A percentile compares a stretch with the other conserved stretches of the same genome.
These are phyloP conservation scores for Malus hybrid DNA, from an alignment of 331 rosid species.

Conservation along the genomic window DNA sequence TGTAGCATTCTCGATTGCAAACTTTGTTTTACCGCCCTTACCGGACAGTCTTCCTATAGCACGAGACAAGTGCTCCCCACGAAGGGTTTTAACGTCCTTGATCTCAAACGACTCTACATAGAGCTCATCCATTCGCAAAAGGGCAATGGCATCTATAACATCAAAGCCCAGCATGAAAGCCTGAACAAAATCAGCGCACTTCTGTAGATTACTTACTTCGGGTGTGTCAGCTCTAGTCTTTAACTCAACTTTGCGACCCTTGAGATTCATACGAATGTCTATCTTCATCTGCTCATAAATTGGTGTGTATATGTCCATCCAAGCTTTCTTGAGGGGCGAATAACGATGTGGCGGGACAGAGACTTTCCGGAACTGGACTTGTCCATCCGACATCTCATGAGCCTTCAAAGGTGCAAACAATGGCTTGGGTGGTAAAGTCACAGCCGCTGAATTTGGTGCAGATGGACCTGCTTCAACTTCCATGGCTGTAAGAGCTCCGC, in stretches of 20 bases:
- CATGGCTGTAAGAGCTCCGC: conserved; percentile 41
- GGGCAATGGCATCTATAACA: conserved; percentile 72
- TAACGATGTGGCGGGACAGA: conserved; percentile 77
- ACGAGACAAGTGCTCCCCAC: conserved; percentile 83
- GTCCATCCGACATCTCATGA: conserved; percentile 82
- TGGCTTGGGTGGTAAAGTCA: conserved; percentile 54
- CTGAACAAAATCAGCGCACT: conserved; percentile 84
- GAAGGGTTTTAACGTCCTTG: conserved; percentile 77
- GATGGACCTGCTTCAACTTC: conserved; percentile 43
- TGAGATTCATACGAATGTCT: conserved; percentile 75
- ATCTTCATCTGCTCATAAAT: conserved; percentile 76
- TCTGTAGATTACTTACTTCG: conserved; percentile 71
- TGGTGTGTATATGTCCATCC: conserved; percentile 82
- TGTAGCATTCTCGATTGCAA: conserved; percentile 75
- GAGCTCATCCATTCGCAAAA: conserved; percentile 76
- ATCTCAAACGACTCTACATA: conserved; percentile 84
- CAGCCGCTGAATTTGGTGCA: conserved; percentile 17
- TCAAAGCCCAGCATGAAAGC: conserved; percentile 84
- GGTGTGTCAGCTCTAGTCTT: conserved; percentile 79
- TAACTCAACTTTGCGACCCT: conserved; percentile 75
- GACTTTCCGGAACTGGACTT: conserved; percentile 68
- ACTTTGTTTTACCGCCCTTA: conserved; percentile 82
- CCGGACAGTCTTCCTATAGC: conserved; percentile 85
- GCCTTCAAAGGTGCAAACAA: conserved; percentile 65
- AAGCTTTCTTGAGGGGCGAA: conserved; percentile 74